These are phyloP conservation scores for Eucalyptus regnans DNA, from an alignment of 345 rosid genomes.

Conservation along the genomic window DNA sequence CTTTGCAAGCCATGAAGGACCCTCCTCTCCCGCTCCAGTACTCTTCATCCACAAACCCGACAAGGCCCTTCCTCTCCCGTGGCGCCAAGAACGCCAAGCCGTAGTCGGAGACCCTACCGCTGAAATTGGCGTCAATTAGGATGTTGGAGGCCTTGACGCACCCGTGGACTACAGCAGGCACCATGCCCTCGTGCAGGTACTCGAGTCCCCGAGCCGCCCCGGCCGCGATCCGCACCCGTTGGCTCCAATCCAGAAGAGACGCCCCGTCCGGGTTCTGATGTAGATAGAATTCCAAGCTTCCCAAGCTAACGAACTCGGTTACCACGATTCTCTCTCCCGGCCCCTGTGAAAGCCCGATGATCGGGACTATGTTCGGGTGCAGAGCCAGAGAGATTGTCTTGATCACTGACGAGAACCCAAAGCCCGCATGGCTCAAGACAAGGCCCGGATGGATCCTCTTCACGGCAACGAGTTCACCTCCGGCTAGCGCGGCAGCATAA, in stretches of 20 bases:
- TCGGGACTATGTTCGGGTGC: constrained; percentile 55
- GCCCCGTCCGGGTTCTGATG: constrained; percentile 35
- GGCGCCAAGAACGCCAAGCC: constrained; percentile 55
- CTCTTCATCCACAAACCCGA: constrained; percentile 54
- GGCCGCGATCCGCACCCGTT: constrained; percentile 49
- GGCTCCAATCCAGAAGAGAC: constrained; percentile 47
- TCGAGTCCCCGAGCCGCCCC: constrained; percentile 67
- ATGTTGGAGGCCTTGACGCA: constrained; percentile 56
- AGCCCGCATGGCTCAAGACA: constrained; percentile 58
- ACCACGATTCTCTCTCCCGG: constrained; percentile 77
- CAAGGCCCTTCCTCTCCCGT: constrained; percentile 34
- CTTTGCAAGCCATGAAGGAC: constrained; percentile 24
- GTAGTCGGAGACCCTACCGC: constrained; percentile 51
- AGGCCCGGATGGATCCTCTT: constrained; percentile 69
- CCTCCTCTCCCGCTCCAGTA: constrained; percentile 27
- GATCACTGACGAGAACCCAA: constrained; percentile 45
- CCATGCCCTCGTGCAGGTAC: constrained; percentile 43
- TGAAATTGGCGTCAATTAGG: constrained; percentile 29
- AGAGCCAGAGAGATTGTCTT: constrained; percentile 52
- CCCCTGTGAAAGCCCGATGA: constrained; percentile 69
- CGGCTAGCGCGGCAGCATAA: constrained; percentile 35
- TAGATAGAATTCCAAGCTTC: constrained; percentile 37
- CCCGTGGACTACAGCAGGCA: constrained; percentile 57
- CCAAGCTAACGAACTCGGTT: constrained; percentile 33
- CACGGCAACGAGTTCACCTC: constrained; percentile 38